A percentile compares a stretch with the other conserved stretches of the same genome.
Evolutionary conservation across 129 eudicot genomes (phyloP).

Genomic region (Flaveria sonorensis): DNA sequence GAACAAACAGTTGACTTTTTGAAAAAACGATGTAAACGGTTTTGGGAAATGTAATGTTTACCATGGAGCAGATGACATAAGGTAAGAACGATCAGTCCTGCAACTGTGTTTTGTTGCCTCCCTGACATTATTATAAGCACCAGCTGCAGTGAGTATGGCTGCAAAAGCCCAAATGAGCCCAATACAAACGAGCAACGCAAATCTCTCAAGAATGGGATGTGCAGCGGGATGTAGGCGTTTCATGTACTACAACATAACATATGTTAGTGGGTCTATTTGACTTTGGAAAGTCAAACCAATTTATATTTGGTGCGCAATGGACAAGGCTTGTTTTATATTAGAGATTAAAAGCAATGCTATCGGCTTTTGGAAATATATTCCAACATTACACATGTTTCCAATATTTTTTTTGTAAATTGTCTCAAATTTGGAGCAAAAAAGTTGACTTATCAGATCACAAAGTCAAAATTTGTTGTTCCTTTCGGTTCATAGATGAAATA

Average conservation of each 20-base stretch:
- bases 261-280: not conserved
- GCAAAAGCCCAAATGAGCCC: slow-evolving; percentile 86
- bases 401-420: not conserved
- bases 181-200: slow-evolving; percentile 74
- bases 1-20: not conserved
- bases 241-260: slow-evolving; percentile 53
- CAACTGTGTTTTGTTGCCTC: slow-evolving; percentile 62
- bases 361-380: not conserved
- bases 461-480: not conserved
- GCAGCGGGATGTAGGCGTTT: slow-evolving; percentile 59
- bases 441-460: not conserved
- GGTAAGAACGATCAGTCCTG: slow-evolving; percentile 65
- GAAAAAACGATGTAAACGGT: not conserved
- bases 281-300: slow-evolving; percentile 8
- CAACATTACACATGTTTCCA: slow-evolving; percentile 5
- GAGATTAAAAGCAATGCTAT: not conserved
- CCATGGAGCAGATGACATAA: slow-evolving; percentile 90
- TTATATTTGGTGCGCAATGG: not conserved
- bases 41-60: slow-evolving; percentile 24
- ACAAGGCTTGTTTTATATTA: not conserved
- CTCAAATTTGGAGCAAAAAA: not conserved
- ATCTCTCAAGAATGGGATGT: slow-evolving; percentile 67
- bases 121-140: slow-evolving; percentile 73
- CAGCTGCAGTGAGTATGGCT: slow-evolving; percentile 80
- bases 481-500: slow-evolving; percentile 30